Conservation (phyloP, 2,329 filamentous ascomycete genomes). For the Dothideomycetidae sp. region DNA sequence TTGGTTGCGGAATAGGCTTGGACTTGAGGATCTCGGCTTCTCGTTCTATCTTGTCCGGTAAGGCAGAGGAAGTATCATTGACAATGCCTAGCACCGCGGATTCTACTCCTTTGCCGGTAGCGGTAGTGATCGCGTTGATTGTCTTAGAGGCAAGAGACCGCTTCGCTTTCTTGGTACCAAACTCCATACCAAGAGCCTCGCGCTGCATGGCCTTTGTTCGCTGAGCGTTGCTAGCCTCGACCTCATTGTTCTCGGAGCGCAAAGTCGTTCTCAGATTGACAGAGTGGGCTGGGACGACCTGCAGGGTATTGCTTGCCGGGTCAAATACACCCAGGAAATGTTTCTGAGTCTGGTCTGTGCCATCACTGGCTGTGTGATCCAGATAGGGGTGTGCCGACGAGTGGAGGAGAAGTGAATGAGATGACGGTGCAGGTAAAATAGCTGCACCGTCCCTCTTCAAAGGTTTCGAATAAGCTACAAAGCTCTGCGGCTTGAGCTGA, state of each 20-base stretch:
- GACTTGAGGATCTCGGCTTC: conserved; percentile 49
- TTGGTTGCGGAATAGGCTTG: conserved; percentile 60
- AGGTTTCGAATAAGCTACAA: conserved; percentile 36
- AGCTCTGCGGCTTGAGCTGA: conserved; percentile 31
- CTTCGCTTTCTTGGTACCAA: conserved; percentile 75
- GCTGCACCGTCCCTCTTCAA: conserved; percentile 14
- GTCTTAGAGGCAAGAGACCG: conserved; percentile 57
- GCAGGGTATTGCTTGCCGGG: conserved; percentile 36
- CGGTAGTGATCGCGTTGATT: conserved; percentile 51
- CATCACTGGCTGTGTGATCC: conserved; percentile 38
- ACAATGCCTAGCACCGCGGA: conserved; percentile 50
- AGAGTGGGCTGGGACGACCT: conserved; percentile 40
- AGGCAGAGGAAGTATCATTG: conserved; percentile 45
- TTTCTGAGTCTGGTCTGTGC: conserved; percentile 36
- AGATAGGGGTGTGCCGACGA: conserved; percentile 46
- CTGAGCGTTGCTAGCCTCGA: conserved; percentile 17
- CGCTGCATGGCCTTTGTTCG: conserved; percentile 43
- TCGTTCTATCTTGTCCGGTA: conserved; percentile 52
- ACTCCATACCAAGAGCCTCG: conserved; percentile 59
- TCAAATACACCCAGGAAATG: conserved; percentile 50
- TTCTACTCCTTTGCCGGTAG: conserved; percentile 34
- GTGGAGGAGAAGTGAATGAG: conserved; percentile 43
- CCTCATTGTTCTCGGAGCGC: conserved; percentile 30
- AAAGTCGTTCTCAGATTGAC: conserved; percentile 40
- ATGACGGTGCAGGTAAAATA: conserved; percentile 23